These are phyloP conservation scores for Sporothrix dimorphospora DNA, from an alignment of 2,329 filamentous ascomycete species.

Conservation along the genomic window DNA sequence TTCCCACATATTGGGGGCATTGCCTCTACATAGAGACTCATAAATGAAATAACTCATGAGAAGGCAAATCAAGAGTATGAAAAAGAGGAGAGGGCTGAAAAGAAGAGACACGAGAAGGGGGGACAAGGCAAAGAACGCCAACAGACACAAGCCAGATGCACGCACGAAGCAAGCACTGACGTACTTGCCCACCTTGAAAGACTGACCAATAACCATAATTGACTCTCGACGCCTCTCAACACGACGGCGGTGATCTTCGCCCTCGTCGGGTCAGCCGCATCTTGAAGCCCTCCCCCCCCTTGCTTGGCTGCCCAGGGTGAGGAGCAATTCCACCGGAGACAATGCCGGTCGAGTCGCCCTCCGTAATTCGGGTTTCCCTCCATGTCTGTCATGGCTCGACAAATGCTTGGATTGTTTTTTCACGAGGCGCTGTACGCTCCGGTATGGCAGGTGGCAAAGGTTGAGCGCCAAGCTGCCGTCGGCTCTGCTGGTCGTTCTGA, in stretches of 20 bases:
- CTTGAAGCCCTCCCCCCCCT: background rate
- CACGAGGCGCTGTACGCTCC: background rate
- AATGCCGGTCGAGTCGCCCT: background rate
- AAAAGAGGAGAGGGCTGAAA: background rate
- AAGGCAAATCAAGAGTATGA: background rate
- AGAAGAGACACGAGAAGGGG: background rate
- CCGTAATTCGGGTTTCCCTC: background rate
- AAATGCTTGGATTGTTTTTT: constrained; percentile 19
- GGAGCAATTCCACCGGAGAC: background rate
- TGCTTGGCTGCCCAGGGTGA: background rate
- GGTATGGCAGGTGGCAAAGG: background rate
- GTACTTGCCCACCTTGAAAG: background rate
- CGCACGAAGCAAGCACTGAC: background rate
- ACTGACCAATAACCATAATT: background rate
- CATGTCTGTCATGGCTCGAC: background rate
- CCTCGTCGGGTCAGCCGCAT: background rate
- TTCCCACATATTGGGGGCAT: background rate
- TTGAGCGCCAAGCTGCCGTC: background rate
- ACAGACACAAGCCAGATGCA: background rate
- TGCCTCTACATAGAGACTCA: background rate
- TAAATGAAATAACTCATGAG: background rate
- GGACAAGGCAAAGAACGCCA: background rate
- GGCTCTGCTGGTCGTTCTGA: background rate
- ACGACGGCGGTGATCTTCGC: background rate
- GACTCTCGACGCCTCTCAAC: background rate